Evolutionary conservation across 208 protist species (phyloP).

Genomic region (Kentomonas sorsogonicus): DNA sequence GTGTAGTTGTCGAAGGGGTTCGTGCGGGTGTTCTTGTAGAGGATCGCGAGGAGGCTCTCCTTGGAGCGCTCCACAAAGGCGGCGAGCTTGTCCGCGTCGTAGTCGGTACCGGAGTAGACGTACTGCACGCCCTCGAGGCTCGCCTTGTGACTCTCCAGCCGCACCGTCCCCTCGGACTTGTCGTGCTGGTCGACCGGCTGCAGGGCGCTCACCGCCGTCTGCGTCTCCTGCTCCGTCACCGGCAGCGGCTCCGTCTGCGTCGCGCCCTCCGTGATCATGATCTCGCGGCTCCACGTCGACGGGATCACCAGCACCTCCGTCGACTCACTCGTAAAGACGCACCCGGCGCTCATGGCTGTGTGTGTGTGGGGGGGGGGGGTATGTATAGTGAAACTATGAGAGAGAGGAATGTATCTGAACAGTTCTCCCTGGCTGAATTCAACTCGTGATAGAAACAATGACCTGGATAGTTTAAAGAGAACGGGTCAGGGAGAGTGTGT

Average conservation of each 20-base stretch:
- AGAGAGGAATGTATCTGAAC: too few species aligned
- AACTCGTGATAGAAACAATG: too few species aligned
- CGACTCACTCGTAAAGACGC: constrained; percentile 72
- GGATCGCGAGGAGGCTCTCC: constrained; percentile 46
- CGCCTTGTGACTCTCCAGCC: constrained; percentile 34
- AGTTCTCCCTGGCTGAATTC: too few species aligned
- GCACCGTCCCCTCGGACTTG: constrained; percentile 58
- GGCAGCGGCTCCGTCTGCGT: constrained; percentile 49
- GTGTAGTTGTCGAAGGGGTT: constrained; percentile 80
- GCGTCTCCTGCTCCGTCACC: constrained; percentile 29
- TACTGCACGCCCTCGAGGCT: constrained; percentile 74
- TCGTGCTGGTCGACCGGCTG: constrained; percentile 48
- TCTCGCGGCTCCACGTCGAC: constrained; percentile 53
- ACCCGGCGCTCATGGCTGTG: constrained; percentile 36
- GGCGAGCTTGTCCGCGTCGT: constrained; percentile 53
- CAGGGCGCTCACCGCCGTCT: constrained; percentile 67
- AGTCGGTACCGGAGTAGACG: constrained; percentile 51
- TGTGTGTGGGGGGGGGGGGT: too few species aligned
- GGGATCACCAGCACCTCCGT: constrained; percentile 67
- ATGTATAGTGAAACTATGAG: too few species aligned
- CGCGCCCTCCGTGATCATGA: constrained; percentile 18
- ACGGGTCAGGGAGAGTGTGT: too few species aligned
- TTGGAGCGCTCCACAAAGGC: constrained; percentile 52
- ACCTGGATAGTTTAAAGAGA: too few species aligned
- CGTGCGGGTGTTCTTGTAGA: constrained; percentile 68